These are phyloP conservation scores for Pseudohyphozyma bogoriensis DNA, from an alignment of 768 basidiomycete genomes.

Conservation along the genomic window DNA sequence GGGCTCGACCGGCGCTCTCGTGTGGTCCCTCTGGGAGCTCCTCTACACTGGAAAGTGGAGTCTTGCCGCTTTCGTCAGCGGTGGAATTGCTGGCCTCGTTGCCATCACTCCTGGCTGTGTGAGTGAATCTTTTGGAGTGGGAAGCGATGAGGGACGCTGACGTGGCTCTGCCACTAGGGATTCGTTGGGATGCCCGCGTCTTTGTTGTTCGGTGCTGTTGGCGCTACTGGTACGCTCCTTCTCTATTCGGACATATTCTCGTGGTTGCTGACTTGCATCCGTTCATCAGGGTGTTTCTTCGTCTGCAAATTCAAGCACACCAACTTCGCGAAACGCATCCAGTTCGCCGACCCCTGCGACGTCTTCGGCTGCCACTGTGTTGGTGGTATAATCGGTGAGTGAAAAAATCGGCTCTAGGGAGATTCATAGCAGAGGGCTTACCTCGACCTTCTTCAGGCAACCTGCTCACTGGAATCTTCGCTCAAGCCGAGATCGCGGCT, in stretches of 20 bases:
- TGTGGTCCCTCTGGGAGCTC: constrained; percentile 87
- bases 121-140: too few species aligned
- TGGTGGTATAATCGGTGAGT: too few species aligned
- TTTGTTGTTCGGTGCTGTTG: constrained; percentile 34
- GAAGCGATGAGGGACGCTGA: too few species aligned
- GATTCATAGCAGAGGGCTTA: neutral
- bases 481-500: constrained; percentile 60
- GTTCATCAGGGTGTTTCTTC: constrained; percentile 30
- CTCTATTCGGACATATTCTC: too few species aligned
- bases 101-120: constrained; percentile 14
- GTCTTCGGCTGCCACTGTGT: neutral
- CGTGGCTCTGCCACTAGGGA: too few species aligned
- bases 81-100: constrained; percentile 60
- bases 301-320: constrained; percentile 27
- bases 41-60: constrained; percentile 88
- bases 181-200: constrained; percentile 36
- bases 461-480: constrained; percentile 76
- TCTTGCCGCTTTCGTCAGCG: constrained; percentile 88
- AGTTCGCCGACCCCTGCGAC: neutral
- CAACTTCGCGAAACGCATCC: neutral
- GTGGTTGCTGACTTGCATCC: too few species aligned
- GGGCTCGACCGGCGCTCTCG: constrained; percentile 73
- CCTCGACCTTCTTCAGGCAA: constrained; percentile 26
- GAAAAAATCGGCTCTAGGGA: too few species aligned
- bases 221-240: too few species aligned